Percentiles rank a stretch among this genome's conserved stretches.
These are phyloP conservation scores for Tinospora cordifolia DNA, from an alignment of 164 flowering plant species.

Conservation along the genomic window DNA sequence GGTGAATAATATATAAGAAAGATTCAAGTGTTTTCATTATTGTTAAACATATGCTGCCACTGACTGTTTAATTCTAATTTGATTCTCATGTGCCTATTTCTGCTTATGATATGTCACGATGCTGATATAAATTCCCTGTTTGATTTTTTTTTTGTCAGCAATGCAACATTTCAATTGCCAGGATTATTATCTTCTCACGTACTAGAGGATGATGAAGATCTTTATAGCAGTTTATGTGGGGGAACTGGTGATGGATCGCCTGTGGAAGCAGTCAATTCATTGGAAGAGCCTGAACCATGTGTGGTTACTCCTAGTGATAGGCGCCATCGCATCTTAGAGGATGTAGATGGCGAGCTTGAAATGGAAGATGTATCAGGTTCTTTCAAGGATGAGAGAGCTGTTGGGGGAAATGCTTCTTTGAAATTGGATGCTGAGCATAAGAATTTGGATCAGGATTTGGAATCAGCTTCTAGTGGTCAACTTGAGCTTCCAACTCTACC, in stretches of 20 bases:
- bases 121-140: constrained; percentile 12
- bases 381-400: constrained; percentile 38
- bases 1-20: too few species aligned
- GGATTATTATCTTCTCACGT: constrained; percentile 63
- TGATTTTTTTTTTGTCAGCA: constrained; percentile 42
- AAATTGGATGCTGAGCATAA: constrained; percentile 23
- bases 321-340: constrained; percentile 65
- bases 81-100: background rate
- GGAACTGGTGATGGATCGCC: constrained; percentile 32
- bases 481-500: constrained; percentile 45
- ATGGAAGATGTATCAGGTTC: constrained; percentile 87
- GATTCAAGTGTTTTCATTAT: too few species aligned
- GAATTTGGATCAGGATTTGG: constrained; percentile 22
- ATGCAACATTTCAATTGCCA: constrained; percentile 90
- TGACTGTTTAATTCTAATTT: background rate
- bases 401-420: constrained; percentile 16
- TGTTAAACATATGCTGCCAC: too few species aligned
- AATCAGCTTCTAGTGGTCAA: constrained; percentile 22
- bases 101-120: background rate
- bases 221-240: constrained; percentile 34
- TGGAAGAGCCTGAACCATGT: constrained; percentile 31
- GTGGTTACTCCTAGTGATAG: constrained; percentile 53
- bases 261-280: constrained; percentile 20
- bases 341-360: constrained; percentile 87
- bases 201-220: constrained; percentile 70